These are phyloP conservation scores for Euphorbia tirucalli DNA, from an alignment of 345 rosid species.

Conservation along the genomic window DNA sequence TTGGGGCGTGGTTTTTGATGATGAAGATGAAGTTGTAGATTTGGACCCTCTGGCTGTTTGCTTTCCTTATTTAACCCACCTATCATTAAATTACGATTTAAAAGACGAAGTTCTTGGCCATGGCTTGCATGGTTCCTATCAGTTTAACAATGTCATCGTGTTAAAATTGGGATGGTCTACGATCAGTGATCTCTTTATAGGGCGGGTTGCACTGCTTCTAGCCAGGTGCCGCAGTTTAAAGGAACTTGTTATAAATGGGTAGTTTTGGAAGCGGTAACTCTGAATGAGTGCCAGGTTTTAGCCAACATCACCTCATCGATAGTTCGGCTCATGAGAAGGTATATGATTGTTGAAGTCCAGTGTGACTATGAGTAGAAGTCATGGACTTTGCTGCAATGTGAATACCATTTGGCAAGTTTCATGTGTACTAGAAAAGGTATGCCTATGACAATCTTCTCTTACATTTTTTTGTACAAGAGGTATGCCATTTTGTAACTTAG, in stretches of 20 bases:
- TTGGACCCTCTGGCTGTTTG: constrained; percentile 62
- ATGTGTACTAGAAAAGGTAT: neutral
- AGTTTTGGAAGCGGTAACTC: constrained; percentile 64
- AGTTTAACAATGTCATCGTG: constrained; percentile 50
- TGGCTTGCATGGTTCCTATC: constrained; percentile 50
- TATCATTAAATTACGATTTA: constrained; percentile 64
- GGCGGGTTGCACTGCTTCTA: constrained; percentile 62
- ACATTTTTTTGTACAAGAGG: no score
- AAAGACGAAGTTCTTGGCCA: constrained; percentile 53
- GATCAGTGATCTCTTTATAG: constrained; percentile 54
- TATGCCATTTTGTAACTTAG: no score
- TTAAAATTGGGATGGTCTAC: constrained; percentile 77
- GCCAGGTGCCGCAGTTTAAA: constrained; percentile 65
- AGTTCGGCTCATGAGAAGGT: constrained; percentile 74
- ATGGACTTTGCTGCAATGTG: neutral
- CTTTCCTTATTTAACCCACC: constrained; percentile 61
- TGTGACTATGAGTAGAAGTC: constrained; percentile 55
- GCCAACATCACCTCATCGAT: constrained; percentile 67
- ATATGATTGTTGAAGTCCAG: constrained; percentile 62
- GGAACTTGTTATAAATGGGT: constrained; percentile 59
- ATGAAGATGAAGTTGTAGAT: constrained; percentile 44
- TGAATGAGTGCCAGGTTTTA: constrained; percentile 57
- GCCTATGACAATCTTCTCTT: neutral
- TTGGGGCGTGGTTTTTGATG: constrained; percentile 70
- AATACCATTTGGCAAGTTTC: neutral